A percentile compares a stretch with the other conserved stretches of the same genome.
Conservation (phyloP, 768 basidiomycete genomes). For the Russula griseocarnosa region DNA sequence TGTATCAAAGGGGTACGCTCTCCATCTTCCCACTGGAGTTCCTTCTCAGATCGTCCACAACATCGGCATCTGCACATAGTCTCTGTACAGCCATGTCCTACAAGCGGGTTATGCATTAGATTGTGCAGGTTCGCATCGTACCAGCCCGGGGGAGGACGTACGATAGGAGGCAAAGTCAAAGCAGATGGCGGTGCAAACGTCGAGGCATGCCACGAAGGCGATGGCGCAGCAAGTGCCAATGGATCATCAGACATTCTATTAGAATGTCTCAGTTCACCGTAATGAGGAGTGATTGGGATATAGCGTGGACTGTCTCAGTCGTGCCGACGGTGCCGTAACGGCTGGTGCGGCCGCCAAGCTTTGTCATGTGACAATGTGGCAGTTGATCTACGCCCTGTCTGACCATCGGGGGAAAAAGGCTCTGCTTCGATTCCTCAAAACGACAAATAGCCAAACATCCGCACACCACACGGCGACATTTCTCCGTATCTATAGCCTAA, state of each 20-base stretch:
- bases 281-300: no score
- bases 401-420: no score
- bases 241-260: conserved; percentile 18
- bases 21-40: background rate
- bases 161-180: conserved; percentile 19
- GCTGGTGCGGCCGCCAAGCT: no score
- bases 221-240: conserved; percentile 16
- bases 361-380: no score
- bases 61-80: conserved; percentile 10
- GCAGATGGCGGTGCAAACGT: conserved; percentile 21
- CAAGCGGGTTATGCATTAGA: background rate
- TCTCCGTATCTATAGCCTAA: no score
- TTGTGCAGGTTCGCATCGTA: background rate
- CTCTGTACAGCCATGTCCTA: conserved; percentile 17
- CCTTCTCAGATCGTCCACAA: conserved; percentile 3
- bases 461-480: no score
- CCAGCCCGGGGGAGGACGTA: conserved; percentile 3
- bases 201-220: conserved; percentile 14
- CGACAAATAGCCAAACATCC: no score
- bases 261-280: no score
- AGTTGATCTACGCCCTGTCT: no score
- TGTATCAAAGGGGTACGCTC: conserved; percentile 24
- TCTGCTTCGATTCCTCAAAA: no score
- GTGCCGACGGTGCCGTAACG: no score
- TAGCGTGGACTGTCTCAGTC: no score